Evolutionary conservation across 2,329 filamentous ascomycete species (phyloP).

Genomic region (Cryphonectria naterciae): DNA sequence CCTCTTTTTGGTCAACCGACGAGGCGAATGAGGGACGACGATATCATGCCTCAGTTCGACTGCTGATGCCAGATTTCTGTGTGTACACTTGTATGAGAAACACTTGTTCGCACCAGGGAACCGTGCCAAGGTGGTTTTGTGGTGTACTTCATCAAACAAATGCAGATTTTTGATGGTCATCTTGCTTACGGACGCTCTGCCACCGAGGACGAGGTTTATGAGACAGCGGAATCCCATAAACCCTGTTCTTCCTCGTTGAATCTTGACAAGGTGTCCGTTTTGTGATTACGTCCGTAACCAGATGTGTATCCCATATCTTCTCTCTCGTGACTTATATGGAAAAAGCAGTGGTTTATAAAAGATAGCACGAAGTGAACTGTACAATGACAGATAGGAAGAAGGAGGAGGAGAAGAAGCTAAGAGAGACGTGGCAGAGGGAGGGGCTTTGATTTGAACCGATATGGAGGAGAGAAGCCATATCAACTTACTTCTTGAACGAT

Average conservation of each 20-base stretch:
- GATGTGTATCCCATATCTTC: not conserved
- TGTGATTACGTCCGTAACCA: not conserved
- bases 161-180: not conserved
- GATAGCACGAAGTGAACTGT: not conserved
- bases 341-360: not conserved
- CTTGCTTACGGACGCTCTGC: not conserved
- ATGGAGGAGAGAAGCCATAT: not conserved
- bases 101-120: conserved; percentile 7
- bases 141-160: not conserved
- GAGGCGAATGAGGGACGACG: conserved; percentile 9
- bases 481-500: conserved; percentile 28
- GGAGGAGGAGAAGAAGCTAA: not conserved
- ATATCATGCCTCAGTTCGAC: conserved; percentile 13
- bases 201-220: not conserved
- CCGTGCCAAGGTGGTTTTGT: not conserved
- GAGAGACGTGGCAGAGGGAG: not conserved
- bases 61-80: conserved; percentile 17
- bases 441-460: not conserved
- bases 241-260: not conserved
- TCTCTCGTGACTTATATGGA: not conserved
- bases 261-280: not conserved
- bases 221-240: not conserved
- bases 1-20: conserved; percentile 24
- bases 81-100: conserved; percentile 29
- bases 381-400: not conserved